Evolutionary conservation across 192 early-diverging fungal species (phyloP).

Genomic region (Backusella mclennaniae): DNA sequence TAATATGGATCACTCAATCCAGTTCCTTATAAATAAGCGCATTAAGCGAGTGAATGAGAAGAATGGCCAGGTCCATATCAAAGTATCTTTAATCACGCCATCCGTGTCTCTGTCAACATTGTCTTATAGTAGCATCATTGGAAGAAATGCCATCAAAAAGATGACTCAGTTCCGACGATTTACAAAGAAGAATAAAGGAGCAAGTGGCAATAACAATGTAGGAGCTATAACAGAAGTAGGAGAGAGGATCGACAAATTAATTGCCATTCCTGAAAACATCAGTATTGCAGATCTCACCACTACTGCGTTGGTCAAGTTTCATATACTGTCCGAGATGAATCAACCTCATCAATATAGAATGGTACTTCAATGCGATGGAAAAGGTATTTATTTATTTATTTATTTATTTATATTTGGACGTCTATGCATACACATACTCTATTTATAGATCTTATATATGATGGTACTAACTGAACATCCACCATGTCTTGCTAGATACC

Average conservation of each 20-base stretch:
- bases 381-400: not conserved
- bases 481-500: not conserved
- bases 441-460: not conserved
- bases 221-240: not conserved
- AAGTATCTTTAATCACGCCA: slow-evolving; percentile 8
- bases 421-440: not conserved
- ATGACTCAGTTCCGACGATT: slow-evolving; percentile 11
- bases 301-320: slow-evolving; percentile 43
- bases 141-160: slow-evolving; percentile 7
- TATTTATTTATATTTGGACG: not conserved
- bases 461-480: too few relatives aligned
- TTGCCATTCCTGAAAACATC: slow-evolving; percentile 38
- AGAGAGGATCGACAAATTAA: slow-evolving; percentile 33
- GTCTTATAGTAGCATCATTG: not conserved
- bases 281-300: slow-evolving; percentile 42
- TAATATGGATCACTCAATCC: slow-evolving; percentile 12
- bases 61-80: slow-evolving; percentile 20
- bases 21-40: slow-evolving; percentile 48
- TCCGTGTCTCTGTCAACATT: not conserved
- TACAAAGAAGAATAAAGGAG: slow-evolving; percentile 12
- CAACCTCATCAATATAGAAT: slow-evolving; percentile 33
- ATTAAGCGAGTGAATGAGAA: slow-evolving; percentile 33
- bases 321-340: slow-evolving; percentile 38
- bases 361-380: not conserved
- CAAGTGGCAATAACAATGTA: not conserved